Base-by-base conservation (phyloP, 805 yeast genomes). In the Candida corydali region DNA sequence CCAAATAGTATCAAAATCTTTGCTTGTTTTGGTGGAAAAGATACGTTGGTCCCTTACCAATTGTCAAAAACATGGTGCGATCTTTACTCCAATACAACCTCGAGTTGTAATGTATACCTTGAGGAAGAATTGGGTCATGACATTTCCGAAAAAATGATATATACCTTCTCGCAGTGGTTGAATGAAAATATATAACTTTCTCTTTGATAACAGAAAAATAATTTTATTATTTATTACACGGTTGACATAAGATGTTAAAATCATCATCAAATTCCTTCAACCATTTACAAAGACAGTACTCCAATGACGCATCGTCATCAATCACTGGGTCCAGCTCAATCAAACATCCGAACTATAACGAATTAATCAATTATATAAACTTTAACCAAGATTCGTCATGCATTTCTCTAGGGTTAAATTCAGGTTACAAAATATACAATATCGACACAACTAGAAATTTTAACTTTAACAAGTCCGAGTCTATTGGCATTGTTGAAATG, bases 351-450 rank as follows among this genome's bases (percentile, higher is more conserved):
- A 25, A 17, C 16, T 34, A 43, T 7, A 44, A 38, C 14, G 61
- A 55, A 20, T 42, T 47, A 15, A 70, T 67, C 37, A 68, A 67
- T 40, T 66, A 52, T 50, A 63, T 67, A 26, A 59, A 67, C 1
- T 88, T 89, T 73, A 91, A 93, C 62, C 98, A 91, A 69, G 96
- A 91, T 62, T 80, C 80, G 42, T 72, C 71, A 54, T 86, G 96
- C 59, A 70, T 88, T 12, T 82, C 93, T 1, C 77, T 82, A 1
- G 93, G 94, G 2, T 70, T 82, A 5, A 70, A 72, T 29, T 64
- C 65, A 29, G 78, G 83, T 9, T 80, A 85, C 55, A 75, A 75
- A 48, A 84, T 91, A 32, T 91, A 75, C 69, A 86, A 86, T 52
- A 88, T 96, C 59, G 88, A 84, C 45, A 54, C 58, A 6, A 41